phyloP scores from a whole-genome alignment of 2,329 filamentous ascomycete genomes.

The Arachnomyces sp. region DNA sequence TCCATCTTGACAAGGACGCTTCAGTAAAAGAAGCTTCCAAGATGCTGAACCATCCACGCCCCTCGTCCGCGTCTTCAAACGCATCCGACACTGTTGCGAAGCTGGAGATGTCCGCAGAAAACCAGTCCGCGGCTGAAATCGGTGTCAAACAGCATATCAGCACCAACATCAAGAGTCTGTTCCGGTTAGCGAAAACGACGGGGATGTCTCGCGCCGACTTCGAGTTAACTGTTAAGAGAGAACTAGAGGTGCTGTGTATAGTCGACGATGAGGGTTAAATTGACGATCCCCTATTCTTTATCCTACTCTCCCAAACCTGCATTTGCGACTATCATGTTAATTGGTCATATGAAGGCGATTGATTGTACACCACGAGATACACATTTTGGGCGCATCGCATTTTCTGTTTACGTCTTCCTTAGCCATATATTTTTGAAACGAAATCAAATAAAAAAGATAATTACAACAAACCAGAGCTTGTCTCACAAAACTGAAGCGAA shows the following conservation, averaged over 20 bases:
- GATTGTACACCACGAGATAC: too few species aligned
- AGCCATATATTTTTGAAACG: too few species aligned
- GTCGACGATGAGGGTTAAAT: conserved; percentile 40
- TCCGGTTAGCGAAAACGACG: conserved; percentile 50
- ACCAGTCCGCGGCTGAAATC: conserved; percentile 48
- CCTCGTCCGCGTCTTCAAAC: conserved; percentile 32
- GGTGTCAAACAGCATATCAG: conserved; percentile 58
- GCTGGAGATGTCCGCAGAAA: conserved; percentile 48
- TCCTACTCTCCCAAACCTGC: too few species aligned
- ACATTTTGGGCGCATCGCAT: too few species aligned
- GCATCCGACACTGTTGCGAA: conserved; percentile 46
- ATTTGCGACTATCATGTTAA: too few species aligned
- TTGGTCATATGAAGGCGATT: too few species aligned
- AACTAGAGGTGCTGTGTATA: conserved; percentile 51
- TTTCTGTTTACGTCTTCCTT: too few species aligned
- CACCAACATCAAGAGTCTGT: conserved; percentile 57
- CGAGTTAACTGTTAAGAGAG: conserved; percentile 50
- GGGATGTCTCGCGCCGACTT: conserved; percentile 55
- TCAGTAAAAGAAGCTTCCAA: conserved; percentile 18
- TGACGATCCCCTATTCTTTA: too few species aligned
- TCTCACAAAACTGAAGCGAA: too few species aligned
- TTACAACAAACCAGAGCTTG: too few species aligned
- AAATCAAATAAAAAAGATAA: too few species aligned
- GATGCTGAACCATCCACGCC: conserved; percentile 35
- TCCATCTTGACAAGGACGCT: conserved; percentile 13